Percentiles rank a stretch among this genome's conserved stretches.
Evolutionary conservation across 768 basidiomycete genomes (phyloP).

Genomic region (Tricholoma sp.): DNA sequence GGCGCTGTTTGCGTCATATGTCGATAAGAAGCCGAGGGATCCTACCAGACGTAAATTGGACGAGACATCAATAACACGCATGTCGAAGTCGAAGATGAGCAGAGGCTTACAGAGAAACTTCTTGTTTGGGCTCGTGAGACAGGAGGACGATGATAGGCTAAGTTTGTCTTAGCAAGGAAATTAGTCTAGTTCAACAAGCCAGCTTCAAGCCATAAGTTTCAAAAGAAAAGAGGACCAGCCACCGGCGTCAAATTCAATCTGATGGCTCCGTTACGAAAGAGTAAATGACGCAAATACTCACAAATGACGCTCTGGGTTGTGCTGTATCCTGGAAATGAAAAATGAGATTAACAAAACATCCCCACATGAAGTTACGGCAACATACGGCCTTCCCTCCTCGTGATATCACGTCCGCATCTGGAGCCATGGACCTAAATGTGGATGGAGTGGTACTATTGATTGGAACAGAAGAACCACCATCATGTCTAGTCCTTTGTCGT

Average conservation of each 20-base stretch:
- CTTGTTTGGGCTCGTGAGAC: neutral
- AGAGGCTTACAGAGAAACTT: slow-evolving; percentile 4
- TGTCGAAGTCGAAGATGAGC: neutral
- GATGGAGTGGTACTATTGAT: neutral
- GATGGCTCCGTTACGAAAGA: neutral
- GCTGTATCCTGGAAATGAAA: neutral
- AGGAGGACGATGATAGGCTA: neutral
- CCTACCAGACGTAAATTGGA: neutral
- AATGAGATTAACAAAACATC: neutral
- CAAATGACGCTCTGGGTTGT: neutral
- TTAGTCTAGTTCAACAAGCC: neutral
- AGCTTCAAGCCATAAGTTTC: neutral
- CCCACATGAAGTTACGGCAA: neutral
- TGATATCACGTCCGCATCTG: neutral
- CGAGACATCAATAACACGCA: neutral
- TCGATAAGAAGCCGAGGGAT: neutral
- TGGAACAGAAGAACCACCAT: neutral
- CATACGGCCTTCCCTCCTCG: neutral
- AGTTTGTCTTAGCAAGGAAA: neutral
- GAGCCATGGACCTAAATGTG: neutral
- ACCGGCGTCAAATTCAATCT: too few relatives aligned
- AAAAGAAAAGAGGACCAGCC: too few relatives aligned
- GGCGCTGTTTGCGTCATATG: neutral
- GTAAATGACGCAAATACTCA: neutral
- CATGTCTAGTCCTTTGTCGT: neutral